These are phyloP conservation scores for Pezicula radicicola DNA, from an alignment of 2,329 filamentous ascomycete species.

Conservation along the genomic window DNA sequence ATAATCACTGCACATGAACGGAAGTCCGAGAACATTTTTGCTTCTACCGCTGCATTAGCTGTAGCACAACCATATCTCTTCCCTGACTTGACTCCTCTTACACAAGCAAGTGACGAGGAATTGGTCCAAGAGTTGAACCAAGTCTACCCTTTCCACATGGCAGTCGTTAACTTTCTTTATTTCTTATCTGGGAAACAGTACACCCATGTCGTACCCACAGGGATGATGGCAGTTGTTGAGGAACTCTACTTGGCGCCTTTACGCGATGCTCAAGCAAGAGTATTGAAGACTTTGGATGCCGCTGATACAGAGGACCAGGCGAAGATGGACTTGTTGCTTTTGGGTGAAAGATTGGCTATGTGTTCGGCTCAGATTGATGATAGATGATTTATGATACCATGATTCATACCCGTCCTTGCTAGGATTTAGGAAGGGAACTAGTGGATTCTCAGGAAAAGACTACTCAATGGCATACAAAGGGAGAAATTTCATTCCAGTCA, in stretches of 20 bases:
- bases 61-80: slow-evolving; percentile 61
- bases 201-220: slow-evolving; percentile 47
- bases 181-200: slow-evolving; percentile 49
- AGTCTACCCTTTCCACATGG: slow-evolving; percentile 52
- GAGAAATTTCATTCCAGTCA: no score
- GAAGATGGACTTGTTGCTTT: slow-evolving; percentile 17
- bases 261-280: slow-evolving; percentile 36
- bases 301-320: slow-evolving; percentile 1
- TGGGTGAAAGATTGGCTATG: slow-evolving; percentile 22
- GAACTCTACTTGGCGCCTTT: slow-evolving; percentile 57
- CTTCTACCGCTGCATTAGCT: slow-evolving; percentile 52
- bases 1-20: slow-evolving; percentile 39
- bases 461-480: no score
- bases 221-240: slow-evolving; percentile 55
- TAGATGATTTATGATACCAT: slow-evolving; percentile 9
- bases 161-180: slow-evolving; percentile 58
- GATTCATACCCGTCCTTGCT: no score
- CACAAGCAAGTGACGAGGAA: slow-evolving; percentile 36
- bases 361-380: slow-evolving; percentile 11
- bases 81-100: slow-evolving; percentile 49
- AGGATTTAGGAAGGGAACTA: no score
- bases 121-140: slow-evolving; percentile 50
- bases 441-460: no score
- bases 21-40: slow-evolving; percentile 39
- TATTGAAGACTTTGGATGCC: slow-evolving; percentile 7